These are phyloP conservation scores for Neophaeococcomyces aloes DNA, from an alignment of 2,329 filamentous ascomycete genomes.

Conservation along the genomic window DNA sequence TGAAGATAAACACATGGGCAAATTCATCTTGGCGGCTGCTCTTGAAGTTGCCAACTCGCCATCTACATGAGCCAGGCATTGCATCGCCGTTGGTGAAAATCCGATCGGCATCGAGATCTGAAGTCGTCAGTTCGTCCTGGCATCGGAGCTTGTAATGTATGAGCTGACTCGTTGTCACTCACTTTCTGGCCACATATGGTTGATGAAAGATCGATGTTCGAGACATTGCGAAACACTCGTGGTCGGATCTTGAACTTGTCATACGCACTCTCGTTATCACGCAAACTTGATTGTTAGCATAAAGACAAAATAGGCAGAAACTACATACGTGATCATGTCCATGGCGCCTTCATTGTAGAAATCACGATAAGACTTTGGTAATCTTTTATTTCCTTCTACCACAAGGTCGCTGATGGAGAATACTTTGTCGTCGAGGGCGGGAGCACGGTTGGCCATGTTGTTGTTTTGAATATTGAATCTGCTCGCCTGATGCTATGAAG, in stretches of 20 bases:
- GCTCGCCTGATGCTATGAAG: too few species aligned
- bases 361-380: slow-evolving; percentile 26
- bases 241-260: slow-evolving; percentile 38
- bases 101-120: slow-evolving; percentile 40
- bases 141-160: too few species aligned
- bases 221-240: slow-evolving; percentile 30
- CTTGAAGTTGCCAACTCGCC: slow-evolving; percentile 42
- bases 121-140: background rate
- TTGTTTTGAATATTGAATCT: too few species aligned
- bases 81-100: slow-evolving; percentile 45
- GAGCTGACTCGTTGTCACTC: too few species aligned
- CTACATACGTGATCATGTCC: slow-evolving; percentile 38
- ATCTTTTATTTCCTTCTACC: slow-evolving; percentile 11
- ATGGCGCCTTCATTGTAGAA: slow-evolving; percentile 51
- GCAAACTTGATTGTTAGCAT: slow-evolving; percentile 7
- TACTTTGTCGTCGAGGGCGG: slow-evolving; percentile 23
- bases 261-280: slow-evolving; percentile 45
- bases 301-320: background rate
- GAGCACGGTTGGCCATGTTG: slow-evolving; percentile 28
- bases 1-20: slow-evolving; percentile 40
- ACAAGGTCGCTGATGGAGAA: slow-evolving; percentile 21
- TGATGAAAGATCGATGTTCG: slow-evolving; percentile 30
- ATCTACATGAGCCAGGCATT: slow-evolving; percentile 42
- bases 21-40: slow-evolving; percentile 34
- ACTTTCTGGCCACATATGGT: slow-evolving; percentile 35